Evolutionary conservation across 345 rosid genomes (phyloP).

Genomic region (Gossypioides kirkii): DNA sequence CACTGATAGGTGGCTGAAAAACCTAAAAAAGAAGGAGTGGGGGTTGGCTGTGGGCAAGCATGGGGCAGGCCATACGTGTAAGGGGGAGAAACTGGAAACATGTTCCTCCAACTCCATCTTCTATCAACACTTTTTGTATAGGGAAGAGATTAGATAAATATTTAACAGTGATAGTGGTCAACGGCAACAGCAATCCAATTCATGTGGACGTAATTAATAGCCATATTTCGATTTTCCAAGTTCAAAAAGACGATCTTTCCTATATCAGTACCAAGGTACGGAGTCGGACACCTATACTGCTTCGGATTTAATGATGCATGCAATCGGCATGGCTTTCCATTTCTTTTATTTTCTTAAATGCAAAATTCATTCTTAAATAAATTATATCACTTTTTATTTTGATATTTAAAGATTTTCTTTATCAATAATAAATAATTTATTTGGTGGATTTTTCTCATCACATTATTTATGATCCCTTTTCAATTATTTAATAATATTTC

Average conservation of each 20-base stretch:
- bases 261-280: background rate
- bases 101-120: too few species aligned
- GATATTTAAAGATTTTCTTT: too few species aligned
- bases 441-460: too few species aligned
- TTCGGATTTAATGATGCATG: background rate
- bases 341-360: too few species aligned
- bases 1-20: too few species aligned
- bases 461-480: too few species aligned
- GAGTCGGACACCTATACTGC: background rate
- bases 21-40: too few species aligned
- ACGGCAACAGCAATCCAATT: background rate
- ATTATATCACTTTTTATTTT: too few species aligned
- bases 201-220: conserved; percentile 4
- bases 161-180: background rate
- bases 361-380: too few species aligned
- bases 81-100: background rate
- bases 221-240: background rate
- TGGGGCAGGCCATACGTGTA: background rate
- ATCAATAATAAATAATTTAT: too few species aligned
- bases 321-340: background rate
- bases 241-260: background rate
- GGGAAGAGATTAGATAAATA: too few species aligned
- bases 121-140: background rate
- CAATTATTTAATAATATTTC: too few species aligned
- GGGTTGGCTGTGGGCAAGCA: background rate